Evolutionary conservation across 306 rosid species (phyloP).

Genomic region (Ziziphus jujuba): DNA sequence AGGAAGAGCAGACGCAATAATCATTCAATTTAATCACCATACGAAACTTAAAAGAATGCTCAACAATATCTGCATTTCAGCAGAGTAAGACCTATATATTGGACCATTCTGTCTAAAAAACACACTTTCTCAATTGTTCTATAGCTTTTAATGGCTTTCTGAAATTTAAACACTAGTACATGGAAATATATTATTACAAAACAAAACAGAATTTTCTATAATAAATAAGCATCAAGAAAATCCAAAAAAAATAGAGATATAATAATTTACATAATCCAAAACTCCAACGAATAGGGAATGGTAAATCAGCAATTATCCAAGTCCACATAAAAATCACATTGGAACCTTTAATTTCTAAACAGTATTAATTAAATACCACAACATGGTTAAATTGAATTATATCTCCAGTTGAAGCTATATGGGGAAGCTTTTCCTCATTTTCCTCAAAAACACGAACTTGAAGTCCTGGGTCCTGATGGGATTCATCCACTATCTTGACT

Average conservation of each 20-base stretch:
- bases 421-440: slow-evolving; percentile 51
- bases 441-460: slow-evolving; percentile 50
- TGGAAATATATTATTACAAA: too few species aligned
- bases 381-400: slow-evolving; percentile 50
- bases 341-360: neutral
- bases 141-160: too few species aligned
- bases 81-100: neutral
- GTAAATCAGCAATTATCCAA: neutral
- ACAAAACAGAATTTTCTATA: too few species aligned
- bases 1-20: too few species aligned
- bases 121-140: too few species aligned
- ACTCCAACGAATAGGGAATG: neutral
- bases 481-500: slow-evolving; percentile 56
- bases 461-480: slow-evolving; percentile 34
- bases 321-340: neutral
- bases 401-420: slow-evolving; percentile 54
- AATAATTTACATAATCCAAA: too few species aligned
- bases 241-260: too few species aligned
- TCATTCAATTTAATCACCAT: neutral
- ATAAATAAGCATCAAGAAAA: too few species aligned
- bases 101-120: neutral
- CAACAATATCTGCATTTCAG: neutral
- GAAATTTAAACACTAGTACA: too few species aligned
- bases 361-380: slow-evolving; percentile 31
- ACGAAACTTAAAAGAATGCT: neutral